Percentiles rank a stretch among this genome's conserved stretches.
Evolutionary conservation across 176 grass and related monocot genomes (phyloP).

Genomic region (Lolium rigidum): DNA sequence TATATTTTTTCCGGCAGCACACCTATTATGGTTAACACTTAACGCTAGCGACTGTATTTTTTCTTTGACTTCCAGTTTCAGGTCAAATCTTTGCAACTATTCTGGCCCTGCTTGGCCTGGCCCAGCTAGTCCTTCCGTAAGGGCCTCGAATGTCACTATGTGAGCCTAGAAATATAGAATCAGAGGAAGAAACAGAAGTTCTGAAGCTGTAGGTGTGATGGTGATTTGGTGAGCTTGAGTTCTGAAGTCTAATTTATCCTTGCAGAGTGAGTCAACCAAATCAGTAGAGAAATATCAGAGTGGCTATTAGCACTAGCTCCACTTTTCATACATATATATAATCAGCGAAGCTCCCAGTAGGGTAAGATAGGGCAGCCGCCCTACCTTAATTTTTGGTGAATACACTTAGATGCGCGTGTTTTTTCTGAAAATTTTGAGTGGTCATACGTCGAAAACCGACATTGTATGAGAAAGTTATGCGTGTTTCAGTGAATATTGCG

Average conservation of each 20-base stretch:
- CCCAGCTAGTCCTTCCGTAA: conserved; percentile 23
- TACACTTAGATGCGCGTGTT: too few relatives aligned
- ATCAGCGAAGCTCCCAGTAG: too few relatives aligned
- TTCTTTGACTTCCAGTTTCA: conserved; percentile 14
- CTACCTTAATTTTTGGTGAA: too few relatives aligned
- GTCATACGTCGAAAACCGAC: too few relatives aligned
- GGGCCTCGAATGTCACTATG: not conserved
- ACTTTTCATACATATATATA: not conserved
- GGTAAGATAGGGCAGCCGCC: too few relatives aligned
- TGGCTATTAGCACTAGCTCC: not conserved
- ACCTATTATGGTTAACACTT: conserved; percentile 29
- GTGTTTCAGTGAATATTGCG: too few relatives aligned
- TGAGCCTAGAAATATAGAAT: not conserved
- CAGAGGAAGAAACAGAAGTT: conserved; percentile 24
- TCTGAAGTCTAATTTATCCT: not conserved
- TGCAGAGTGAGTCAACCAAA: conserved; percentile 23
- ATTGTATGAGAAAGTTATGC: too few relatives aligned
- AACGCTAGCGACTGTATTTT: not conserved
- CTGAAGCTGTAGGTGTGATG: not conserved
- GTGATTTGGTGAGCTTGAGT: not conserved
- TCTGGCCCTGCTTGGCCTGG: conserved; percentile 31
- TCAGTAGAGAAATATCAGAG: not conserved
- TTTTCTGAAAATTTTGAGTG: too few relatives aligned
- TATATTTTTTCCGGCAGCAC: conserved; percentile 37
- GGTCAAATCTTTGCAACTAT: conserved; percentile 32